A percentile compares a stretch with the other conserved stretches of the same genome.
Evolutionary conservation across 2,329 filamentous ascomycete genomes (phyloP).

Genomic region (Penicillium rolfsii): DNA sequence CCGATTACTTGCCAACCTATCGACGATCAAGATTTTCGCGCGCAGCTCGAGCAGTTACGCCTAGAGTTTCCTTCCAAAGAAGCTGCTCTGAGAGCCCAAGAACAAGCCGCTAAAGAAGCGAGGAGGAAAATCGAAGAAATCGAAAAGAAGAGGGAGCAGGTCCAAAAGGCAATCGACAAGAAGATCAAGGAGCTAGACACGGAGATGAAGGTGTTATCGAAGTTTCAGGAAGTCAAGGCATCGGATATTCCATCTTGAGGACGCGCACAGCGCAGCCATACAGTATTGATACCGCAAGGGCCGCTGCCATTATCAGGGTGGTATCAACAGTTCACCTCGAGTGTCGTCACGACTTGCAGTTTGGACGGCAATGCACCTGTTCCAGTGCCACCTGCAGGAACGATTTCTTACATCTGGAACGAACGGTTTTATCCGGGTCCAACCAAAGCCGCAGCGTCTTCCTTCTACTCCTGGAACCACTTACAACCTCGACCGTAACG

Average conservation of each 20-base stretch:
- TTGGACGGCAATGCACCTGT: neutral
- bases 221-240: conserved; percentile 46
- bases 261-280: neutral
- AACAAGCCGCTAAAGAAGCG: conserved; percentile 42
- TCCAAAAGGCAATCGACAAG: conserved; percentile 48
- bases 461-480: neutral
- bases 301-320: neutral
- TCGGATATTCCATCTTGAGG: conserved; percentile 36
- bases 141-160: conserved; percentile 43
- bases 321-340: neutral
- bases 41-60: conserved; percentile 41
- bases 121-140: conserved; percentile 43
- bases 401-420: neutral
- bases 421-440: neutral
- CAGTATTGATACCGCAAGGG: neutral
- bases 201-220: conserved; percentile 48
- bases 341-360: neutral
- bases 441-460: neutral
- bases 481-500: neutral
- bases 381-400: neutral
- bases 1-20: conserved; percentile 45
- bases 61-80: conserved; percentile 42
- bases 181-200: conserved; percentile 48
- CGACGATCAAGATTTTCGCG: conserved; percentile 33
- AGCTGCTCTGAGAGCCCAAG: conserved; percentile 43